A percentile compares a stretch with the other conserved stretches of the same genome.
These are phyloP conservation scores for Verticillium isaacii DNA, from an alignment of 2,329 filamentous ascomycete genomes.

Conservation along the genomic window DNA sequence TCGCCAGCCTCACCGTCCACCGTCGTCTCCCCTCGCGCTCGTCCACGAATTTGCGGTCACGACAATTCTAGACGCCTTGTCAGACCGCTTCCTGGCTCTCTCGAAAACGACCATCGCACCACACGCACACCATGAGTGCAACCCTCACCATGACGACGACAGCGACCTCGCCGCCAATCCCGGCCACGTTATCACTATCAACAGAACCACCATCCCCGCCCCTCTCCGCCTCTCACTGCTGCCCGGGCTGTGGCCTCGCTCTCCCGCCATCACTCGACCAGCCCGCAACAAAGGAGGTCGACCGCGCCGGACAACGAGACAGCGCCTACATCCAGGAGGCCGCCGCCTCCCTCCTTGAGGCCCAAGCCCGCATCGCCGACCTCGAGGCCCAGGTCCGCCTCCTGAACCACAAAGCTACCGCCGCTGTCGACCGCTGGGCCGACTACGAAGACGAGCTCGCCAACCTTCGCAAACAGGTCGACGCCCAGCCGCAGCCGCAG, in stretches of 20 bases:
- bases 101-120: not conserved
- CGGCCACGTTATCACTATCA: constrained; percentile 13
- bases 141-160: constrained; percentile 14
- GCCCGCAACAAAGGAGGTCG: constrained; percentile 3
- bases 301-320: constrained; percentile 4
- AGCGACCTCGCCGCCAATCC: constrained; percentile 8
- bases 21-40: not conserved
- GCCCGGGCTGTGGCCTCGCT: constrained; percentile 45
- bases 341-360: constrained; percentile 40
- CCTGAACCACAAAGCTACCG: constrained; percentile 66
- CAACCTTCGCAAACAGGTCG: constrained; percentile 41
- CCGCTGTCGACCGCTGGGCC: constrained; percentile 60
- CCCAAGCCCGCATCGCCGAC: constrained; percentile 60
- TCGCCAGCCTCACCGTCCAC: not conserved
- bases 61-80: not conserved
- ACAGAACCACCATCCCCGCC: constrained; percentile 10
- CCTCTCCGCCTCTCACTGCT: constrained; percentile 28
- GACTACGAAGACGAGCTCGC: constrained; percentile 78
- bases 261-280: constrained; percentile 20
- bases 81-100: not conserved
- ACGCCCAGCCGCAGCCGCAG: constrained; percentile 13
- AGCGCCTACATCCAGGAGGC: constrained; percentile 22
- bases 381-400: constrained; percentile 66
- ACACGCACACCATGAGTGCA: constrained; percentile 12
- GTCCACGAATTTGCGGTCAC: not conserved